Percentiles rank a stretch among this genome's conserved stretches.
Conservation (phyloP, 1,284 basidiomycete genomes). For the Tausonia pullulans region DNA sequence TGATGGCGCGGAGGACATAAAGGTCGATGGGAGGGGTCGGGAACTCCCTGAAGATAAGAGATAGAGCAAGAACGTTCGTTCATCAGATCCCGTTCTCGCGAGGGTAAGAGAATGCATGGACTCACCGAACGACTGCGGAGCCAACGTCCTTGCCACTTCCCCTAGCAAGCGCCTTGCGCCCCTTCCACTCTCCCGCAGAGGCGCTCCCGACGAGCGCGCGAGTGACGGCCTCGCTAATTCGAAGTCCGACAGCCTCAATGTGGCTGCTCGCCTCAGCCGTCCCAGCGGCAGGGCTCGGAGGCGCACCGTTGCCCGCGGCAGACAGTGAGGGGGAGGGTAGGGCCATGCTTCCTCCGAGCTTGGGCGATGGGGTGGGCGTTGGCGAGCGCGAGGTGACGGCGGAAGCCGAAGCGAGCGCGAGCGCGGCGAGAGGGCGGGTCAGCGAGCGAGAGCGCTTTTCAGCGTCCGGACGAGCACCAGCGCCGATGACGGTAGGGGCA, state of each 20-base stretch:
- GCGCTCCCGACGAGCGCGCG: slow-evolving; percentile 24
- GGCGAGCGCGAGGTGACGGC: background rate
- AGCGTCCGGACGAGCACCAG: background rate
- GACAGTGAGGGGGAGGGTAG: background rate
- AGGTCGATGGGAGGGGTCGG: slow-evolving; percentile 14
- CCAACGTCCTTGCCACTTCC: slow-evolving; percentile 32
- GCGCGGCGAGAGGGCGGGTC: slow-evolving; percentile 8
- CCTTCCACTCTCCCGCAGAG: slow-evolving; percentile 32
- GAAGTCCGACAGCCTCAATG: slow-evolving; percentile 34
- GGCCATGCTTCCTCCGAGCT: background rate
- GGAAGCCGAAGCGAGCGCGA: background rate
- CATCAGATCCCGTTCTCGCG: background rate
- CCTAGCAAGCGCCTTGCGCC: slow-evolving; percentile 32
- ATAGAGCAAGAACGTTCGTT: background rate
- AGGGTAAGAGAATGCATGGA: background rate
- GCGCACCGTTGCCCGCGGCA: background rate
- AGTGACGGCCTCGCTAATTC: slow-evolving; percentile 35
- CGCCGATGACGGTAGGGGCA: background rate
- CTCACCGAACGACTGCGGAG: slow-evolving; percentile 32
- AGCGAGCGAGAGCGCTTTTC: slow-evolving; percentile 15
- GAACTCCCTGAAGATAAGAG: slow-evolving; percentile 3
- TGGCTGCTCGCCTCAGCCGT: slow-evolving; percentile 19
- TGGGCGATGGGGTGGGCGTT: slow-evolving; percentile 12
- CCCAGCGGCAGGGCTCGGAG: background rate
- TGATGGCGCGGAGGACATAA: slow-evolving; percentile 15